These are phyloP conservation scores for Glebionis coronaria DNA, from an alignment of 129 eudicot genomes.

Conservation along the genomic window DNA sequence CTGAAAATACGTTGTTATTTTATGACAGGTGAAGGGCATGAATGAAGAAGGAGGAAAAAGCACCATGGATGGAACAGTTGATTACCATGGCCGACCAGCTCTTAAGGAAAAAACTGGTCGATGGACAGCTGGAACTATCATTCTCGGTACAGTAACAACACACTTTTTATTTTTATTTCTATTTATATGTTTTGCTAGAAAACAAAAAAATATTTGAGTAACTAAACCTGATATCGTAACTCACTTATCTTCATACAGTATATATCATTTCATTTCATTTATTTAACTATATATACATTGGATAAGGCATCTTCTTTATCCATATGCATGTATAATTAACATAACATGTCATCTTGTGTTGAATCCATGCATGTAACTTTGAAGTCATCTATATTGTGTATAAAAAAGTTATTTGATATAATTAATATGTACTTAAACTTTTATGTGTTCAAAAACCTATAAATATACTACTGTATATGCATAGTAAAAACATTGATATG, in stretches of 20 bases:
- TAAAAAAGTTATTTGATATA: neutral
- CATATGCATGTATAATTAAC: neutral
- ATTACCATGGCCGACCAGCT: constrained; percentile 75
- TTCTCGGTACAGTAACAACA: constrained; percentile 79
- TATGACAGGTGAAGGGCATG: constrained; percentile 37
- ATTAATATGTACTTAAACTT: neutral
- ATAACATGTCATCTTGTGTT: too few relatives aligned
- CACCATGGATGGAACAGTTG: constrained; percentile 85
- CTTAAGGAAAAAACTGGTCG: constrained; percentile 59
- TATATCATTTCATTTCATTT: constrained; percentile 10
- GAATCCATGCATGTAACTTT: too few relatives aligned
- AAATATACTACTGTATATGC: neutral
- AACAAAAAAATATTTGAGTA: constrained; percentile 9
- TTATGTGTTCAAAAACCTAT: too few relatives aligned
- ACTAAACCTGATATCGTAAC: constrained; percentile 28
- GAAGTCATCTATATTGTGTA: neutral
- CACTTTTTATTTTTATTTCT: constrained; percentile 2
- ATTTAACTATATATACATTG: constrained; percentile 17
- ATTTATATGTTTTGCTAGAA: neutral
- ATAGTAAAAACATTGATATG: neutral
- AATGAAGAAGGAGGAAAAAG: constrained; percentile 40
- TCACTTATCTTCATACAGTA: constrained; percentile 38
- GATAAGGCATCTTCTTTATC: constrained; percentile 35
- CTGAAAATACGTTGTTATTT: too few relatives aligned
- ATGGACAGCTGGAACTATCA: constrained; percentile 84